phyloP scores from a whole-genome alignment of 2,329 filamentous ascomycete genomes.

The Phaeosphaeriaceae sp. region DNA sequence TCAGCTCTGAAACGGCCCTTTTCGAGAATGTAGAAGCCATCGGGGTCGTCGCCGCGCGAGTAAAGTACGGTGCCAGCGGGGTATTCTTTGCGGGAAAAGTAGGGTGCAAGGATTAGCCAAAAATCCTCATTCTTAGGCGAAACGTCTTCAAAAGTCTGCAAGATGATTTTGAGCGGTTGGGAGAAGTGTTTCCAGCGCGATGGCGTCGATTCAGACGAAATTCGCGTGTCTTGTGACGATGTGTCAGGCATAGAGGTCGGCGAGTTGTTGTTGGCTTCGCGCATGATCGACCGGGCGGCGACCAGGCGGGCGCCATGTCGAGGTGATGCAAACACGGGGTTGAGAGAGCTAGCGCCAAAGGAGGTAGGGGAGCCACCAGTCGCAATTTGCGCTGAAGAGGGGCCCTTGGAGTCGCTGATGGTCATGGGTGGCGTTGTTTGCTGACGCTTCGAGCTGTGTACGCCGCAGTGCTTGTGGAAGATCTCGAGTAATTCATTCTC shows the following conservation, averaged over 20 bases:
- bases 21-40: slow-evolving; percentile 90
- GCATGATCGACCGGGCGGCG: slow-evolving; percentile 78
- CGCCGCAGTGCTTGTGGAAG: slow-evolving; percentile 53
- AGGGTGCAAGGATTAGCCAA: slow-evolving; percentile 81
- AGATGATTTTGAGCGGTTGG: slow-evolving; percentile 86
- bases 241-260: slow-evolving; percentile 20
- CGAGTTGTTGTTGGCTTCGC: slow-evolving; percentile 52
- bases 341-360: slow-evolving; percentile 48
- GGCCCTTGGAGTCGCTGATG: slow-evolving; percentile 28
- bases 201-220: slow-evolving; percentile 15
- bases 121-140: slow-evolving; percentile 91
- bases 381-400: slow-evolving; percentile 17
- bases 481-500: slow-evolving; percentile 89
- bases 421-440: slow-evolving; percentile 45
- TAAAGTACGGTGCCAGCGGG: slow-evolving; percentile 76
- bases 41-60: slow-evolving; percentile 73
- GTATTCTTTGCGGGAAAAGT: slow-evolving; percentile 75
- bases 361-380: slow-evolving; percentile 32
- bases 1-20: slow-evolving; percentile 87
- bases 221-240: slow-evolving; percentile 11
- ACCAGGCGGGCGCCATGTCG: slow-evolving; percentile 77
- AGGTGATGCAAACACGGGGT: slow-evolving; percentile 74
- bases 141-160: slow-evolving; percentile 93
- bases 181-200: slow-evolving; percentile 84
- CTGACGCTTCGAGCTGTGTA: slow-evolving; percentile 50